Percentiles rank a stretch among this genome's conserved stretches.
Evolutionary conservation across 2,329 filamentous ascomycete species (phyloP).

Genomic region (Davidsoniella eucalypti): DNA sequence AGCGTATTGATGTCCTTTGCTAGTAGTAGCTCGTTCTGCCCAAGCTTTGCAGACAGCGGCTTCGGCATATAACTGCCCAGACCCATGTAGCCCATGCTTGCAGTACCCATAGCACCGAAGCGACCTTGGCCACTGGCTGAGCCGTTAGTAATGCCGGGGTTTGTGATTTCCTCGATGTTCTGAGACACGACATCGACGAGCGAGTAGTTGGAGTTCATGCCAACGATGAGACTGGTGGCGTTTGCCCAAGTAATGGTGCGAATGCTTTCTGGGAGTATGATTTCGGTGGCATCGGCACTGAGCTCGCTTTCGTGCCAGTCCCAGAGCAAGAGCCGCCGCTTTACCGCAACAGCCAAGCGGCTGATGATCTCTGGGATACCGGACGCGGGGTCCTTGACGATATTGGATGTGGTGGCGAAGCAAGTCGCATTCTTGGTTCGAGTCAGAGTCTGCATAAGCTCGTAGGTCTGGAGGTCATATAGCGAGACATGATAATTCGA

Average conservation of each 20-base stretch:
- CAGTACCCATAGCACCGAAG: slow-evolving; percentile 68
- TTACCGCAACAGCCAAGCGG: slow-evolving; percentile 78
- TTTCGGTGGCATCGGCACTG: slow-evolving; percentile 53
- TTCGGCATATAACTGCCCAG: slow-evolving; percentile 83
- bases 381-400: slow-evolving; percentile 73
- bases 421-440: slow-evolving; percentile 77
- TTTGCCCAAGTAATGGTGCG: slow-evolving; percentile 84
- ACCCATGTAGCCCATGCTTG: slow-evolving; percentile 93
- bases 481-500: slow-evolving; percentile 82
- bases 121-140: slow-evolving; percentile 47
- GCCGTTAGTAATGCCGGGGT: slow-evolving; percentile 54
- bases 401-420: slow-evolving; percentile 90
- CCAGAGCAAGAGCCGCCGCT: slow-evolving; percentile 79
- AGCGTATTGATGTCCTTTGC: slow-evolving; percentile 95
- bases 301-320: slow-evolving; percentile 94
- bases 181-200: slow-evolving; percentile 70
- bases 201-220: slow-evolving; percentile 81
- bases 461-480: slow-evolving; percentile 74
- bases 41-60: slow-evolving; percentile 68
- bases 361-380: slow-evolving; percentile 89
- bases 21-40: slow-evolving; percentile 72
- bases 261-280: slow-evolving; percentile 66
- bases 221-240: slow-evolving; percentile 72
- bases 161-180: slow-evolving; percentile 60
- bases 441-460: slow-evolving; percentile 59